Percentiles rank a stretch among this genome's conserved stretches.
Conservation (phyloP, 1,284 basidiomycete genomes). For the Caloboletus firmus region DNA sequence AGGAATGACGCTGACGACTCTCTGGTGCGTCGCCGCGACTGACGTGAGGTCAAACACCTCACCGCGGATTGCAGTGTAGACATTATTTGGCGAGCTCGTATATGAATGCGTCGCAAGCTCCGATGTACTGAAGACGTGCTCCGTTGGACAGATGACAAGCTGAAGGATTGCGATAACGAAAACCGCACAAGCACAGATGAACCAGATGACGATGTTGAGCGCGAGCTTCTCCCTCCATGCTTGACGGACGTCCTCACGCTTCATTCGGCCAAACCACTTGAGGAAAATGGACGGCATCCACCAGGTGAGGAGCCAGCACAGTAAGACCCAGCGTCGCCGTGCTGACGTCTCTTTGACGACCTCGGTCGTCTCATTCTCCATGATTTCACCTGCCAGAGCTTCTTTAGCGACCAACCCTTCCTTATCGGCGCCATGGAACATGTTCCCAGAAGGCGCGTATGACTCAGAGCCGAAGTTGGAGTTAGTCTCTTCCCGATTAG, state of each 20-base stretch:
- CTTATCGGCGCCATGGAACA: conserved; percentile 85
- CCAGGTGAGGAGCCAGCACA: conserved; percentile 91
- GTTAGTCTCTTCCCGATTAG: conserved; percentile 71
- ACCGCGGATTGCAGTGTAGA: conserved; percentile 83
- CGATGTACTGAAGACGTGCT: conserved; percentile 82
- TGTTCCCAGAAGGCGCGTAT: conserved; percentile 91
- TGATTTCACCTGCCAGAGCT: conserved; percentile 73
- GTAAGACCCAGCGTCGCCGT: conserved; percentile 82
- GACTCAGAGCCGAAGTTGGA: conserved; percentile 86
- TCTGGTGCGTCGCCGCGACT: conserved; percentile 61
- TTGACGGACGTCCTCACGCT: conserved; percentile 90
- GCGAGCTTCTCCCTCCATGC: conserved; percentile 98
- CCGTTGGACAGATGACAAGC: conserved; percentile 88
- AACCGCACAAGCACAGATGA: conserved; percentile 82
- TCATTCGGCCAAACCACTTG: conserved; percentile 81
- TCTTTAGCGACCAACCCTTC: conserved; percentile 78
- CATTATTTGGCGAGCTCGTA: conserved; percentile 65
- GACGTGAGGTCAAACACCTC: conserved; percentile 86
- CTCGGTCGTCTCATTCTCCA: conserved; percentile 85
- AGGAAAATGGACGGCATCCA: conserved; percentile 83
- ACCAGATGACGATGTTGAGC: conserved; percentile 96
- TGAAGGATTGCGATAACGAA: conserved; percentile 94
- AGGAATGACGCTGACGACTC: conserved; percentile 75
- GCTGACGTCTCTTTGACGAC: conserved; percentile 79
- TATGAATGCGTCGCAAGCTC: conserved; percentile 79